Conservation (phyloP, 179 eudicot genomes). For the Beta corolliflora region DNA sequence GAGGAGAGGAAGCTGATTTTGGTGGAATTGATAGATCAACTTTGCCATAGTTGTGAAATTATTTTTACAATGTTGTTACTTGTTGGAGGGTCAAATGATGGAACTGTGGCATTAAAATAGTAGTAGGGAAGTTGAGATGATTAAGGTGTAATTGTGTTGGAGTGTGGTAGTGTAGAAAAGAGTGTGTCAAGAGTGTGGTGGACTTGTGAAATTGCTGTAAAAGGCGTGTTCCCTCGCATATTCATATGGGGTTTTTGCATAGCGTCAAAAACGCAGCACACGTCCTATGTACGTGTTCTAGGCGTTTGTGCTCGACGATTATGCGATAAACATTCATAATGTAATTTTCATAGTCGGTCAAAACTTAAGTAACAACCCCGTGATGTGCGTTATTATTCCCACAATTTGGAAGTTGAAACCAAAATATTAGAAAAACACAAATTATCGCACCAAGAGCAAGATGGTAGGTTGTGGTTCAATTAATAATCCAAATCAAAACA, state of each 20-base stretch:
- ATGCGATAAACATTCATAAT: too few relatives aligned
- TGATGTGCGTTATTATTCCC: too few relatives aligned
- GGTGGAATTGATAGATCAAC: not conserved
- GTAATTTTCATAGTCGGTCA: too few relatives aligned
- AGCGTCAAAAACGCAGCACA: not conserved
- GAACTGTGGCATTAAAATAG: not conserved
- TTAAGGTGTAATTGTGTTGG: not conserved
- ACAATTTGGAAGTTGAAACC: too few relatives aligned
- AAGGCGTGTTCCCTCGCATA: not conserved
- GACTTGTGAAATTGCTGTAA: not conserved
- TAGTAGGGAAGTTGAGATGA: not conserved
- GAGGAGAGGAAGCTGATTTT: slow-evolving; percentile 2
- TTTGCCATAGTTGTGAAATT: not conserved
- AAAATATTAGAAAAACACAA: too few relatives aligned
- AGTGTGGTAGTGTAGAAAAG: not conserved
- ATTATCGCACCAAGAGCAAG: too few relatives aligned
- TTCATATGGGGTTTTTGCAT: not conserved
- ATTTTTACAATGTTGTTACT: not conserved
- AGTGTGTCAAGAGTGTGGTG: not conserved
- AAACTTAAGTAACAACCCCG: too few relatives aligned
- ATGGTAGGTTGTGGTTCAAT: too few relatives aligned
- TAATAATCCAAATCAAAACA: too few relatives aligned
- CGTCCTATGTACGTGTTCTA: too few relatives aligned
- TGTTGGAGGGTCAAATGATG: not conserved
- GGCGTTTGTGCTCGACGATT: too few relatives aligned